phyloP scores from a whole-genome alignment of 2,329 filamentous ascomycete species.

The Colletotrichum siamense region DNA sequence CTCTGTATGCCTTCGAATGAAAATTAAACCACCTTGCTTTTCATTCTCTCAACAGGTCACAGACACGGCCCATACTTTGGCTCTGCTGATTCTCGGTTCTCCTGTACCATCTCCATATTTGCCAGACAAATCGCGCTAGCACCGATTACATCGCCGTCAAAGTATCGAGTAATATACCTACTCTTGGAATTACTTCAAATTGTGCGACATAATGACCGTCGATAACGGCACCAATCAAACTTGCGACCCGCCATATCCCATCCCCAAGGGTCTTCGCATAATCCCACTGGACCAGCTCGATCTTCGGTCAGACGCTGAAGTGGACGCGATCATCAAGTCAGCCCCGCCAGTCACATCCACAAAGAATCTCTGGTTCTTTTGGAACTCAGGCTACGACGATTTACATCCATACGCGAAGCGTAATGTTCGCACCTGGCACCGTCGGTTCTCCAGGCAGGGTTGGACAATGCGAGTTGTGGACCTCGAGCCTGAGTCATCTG shows the following conservation, averaged over 20 bases:
- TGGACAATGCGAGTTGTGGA: slow-evolving; percentile 49
- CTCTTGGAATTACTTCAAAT: not conserved
- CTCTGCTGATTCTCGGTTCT: not conserved
- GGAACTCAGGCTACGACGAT: slow-evolving; percentile 40
- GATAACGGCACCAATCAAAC: not conserved
- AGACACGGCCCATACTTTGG: not conserved
- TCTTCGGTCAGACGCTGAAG: slow-evolving; percentile 34
- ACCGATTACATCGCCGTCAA: not conserved
- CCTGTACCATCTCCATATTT: not conserved
- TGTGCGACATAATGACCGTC: not conserved
- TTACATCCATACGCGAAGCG: slow-evolving; percentile 42
- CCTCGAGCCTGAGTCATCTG: slow-evolving; percentile 9
- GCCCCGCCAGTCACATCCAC: slow-evolving; percentile 38
- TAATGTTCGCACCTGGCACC: slow-evolving; percentile 48
- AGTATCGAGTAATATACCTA: not conserved
- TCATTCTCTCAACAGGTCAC: not conserved
- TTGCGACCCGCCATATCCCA: not conserved
- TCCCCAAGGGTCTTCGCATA: not conserved
- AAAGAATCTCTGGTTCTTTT: slow-evolving; percentile 52
- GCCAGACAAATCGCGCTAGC: not conserved
- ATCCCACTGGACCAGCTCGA: slow-evolving; percentile 23
- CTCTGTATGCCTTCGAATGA: not conserved
- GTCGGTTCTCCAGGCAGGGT: slow-evolving; percentile 31
- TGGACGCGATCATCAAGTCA: slow-evolving; percentile 29
- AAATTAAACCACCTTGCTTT: not conserved